A percentile compares a stretch with the other conserved stretches of the same genome.
Evolutionary conservation across 73 alveolate genomes (phyloP).

Genomic region (Breviolum minutum): DNA sequence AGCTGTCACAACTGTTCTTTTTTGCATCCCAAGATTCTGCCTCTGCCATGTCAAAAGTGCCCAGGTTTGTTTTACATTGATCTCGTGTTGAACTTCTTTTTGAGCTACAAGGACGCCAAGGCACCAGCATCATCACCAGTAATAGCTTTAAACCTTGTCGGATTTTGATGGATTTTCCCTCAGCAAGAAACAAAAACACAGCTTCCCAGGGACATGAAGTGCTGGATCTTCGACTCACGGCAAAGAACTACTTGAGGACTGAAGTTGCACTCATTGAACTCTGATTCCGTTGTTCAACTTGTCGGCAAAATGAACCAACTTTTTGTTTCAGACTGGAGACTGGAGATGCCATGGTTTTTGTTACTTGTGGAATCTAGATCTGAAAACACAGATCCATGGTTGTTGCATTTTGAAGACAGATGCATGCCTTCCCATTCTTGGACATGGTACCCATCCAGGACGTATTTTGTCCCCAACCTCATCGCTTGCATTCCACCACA

Average conservation of each 20-base stretch:
- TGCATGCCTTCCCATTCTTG: too few species aligned
- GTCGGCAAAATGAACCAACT: too few species aligned
- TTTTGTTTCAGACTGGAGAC: too few species aligned
- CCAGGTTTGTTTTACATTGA: conserved; percentile 63
- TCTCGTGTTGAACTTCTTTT: conserved; percentile 81
- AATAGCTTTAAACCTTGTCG: neutral
- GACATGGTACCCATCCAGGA: conserved; percentile 1
- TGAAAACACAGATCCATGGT: too few species aligned
- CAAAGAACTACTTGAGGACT: conserved; percentile 82
- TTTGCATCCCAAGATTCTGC: too few species aligned
- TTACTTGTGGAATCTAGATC: too few species aligned
- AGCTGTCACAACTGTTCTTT: neutral
- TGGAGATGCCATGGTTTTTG: too few species aligned
- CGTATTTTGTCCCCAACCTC: conserved; percentile 49
- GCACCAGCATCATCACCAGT: neutral
- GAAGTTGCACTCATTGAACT: neutral
- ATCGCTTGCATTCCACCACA: conserved; percentile 93
- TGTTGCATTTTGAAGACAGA: neutral
- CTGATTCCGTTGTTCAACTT: too few species aligned
- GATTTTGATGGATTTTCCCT: neutral
- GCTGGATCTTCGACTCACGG: conserved; percentile 38
- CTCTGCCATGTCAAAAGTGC: neutral
- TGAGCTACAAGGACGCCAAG: conserved; percentile 73
- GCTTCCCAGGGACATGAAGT: conserved; percentile 66
- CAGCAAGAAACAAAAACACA: neutral